Evolutionary conservation across 257 asterid species (phyloP).

Genomic region (Solanum medicagineum): DNA sequence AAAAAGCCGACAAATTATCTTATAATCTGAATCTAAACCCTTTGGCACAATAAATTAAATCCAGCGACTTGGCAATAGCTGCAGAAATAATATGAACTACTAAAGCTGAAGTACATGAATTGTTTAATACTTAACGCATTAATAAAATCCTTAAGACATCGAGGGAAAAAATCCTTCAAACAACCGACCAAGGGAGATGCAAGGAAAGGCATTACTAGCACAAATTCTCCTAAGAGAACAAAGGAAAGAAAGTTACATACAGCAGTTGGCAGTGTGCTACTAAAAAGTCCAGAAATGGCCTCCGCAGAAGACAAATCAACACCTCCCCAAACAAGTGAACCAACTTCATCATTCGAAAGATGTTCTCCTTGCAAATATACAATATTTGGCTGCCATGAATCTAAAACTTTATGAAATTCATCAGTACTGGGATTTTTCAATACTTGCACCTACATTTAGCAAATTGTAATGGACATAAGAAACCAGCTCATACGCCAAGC

Average conservation of each 20-base stretch:
- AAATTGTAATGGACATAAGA: neutral
- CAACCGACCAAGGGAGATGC: neutral
- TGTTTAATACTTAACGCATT: neutral
- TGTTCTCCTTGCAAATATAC: conserved; percentile 75
- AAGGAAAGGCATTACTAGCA: neutral
- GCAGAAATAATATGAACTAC: neutral
- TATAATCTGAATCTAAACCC: neutral
- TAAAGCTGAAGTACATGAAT: neutral
- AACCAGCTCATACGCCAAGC: neutral
- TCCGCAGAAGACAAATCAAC: conserved; percentile 49
- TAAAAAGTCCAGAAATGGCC: conserved; percentile 51
- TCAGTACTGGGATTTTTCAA: conserved; percentile 59
- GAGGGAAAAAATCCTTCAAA: neutral
- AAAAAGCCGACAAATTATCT: neutral
- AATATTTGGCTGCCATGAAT: conserved; percentile 71
- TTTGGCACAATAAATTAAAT: neutral
- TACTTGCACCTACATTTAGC: conserved; percentile 53
- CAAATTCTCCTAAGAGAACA: neutral
- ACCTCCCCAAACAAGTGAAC: conserved; percentile 53
- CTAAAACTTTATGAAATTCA: conserved; percentile 56
- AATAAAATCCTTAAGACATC: neutral
- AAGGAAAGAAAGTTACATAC: conserved; percentile 27
- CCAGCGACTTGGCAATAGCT: neutral
- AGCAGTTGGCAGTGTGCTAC: conserved; percentile 47
- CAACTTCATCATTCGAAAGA: conserved; percentile 48